Evolutionary conservation across 176 grass and related monocot species (phyloP).

Genomic region (Aegilops umbellulata): DNA sequence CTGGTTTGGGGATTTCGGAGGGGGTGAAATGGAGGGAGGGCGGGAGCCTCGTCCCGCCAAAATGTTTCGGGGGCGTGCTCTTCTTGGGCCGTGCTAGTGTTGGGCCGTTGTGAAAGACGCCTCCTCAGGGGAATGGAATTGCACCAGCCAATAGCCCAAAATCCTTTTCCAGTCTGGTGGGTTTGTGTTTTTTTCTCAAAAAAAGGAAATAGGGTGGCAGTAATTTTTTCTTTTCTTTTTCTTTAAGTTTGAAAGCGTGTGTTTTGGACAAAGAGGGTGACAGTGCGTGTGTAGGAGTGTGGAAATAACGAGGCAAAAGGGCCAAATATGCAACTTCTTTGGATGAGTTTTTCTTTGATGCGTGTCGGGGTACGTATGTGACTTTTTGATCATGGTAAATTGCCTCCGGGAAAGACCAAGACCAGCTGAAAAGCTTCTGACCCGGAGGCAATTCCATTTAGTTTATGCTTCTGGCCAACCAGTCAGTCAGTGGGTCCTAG

Average conservation of each 20-base stretch:
- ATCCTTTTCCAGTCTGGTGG: no score
- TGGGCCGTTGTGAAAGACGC: background rate
- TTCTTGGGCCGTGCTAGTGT: background rate
- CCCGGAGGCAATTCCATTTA: no score
- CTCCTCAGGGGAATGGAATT: no score
- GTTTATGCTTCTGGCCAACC: background rate
- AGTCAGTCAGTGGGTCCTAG: background rate
- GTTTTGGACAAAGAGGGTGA: background rate
- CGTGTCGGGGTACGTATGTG: background rate
- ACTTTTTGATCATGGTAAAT: background rate
- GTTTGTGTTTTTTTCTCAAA: background rate
- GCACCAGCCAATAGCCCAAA: no score
- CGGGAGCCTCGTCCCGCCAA: conserved; percentile 37
- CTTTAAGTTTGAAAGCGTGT: no score
- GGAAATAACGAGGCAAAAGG: background rate
- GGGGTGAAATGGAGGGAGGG: background rate
- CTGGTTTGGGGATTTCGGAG: background rate
- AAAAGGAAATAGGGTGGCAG: background rate
- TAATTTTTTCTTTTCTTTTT: no score
- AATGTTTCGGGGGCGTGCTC: conserved; percentile 1
- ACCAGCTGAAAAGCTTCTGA: background rate
- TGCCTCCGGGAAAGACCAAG: background rate
- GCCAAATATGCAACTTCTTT: background rate
- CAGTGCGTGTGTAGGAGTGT: background rate
- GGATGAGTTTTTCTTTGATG: background rate